These are phyloP conservation scores for Aethionema arabicum DNA, from an alignment of 345 rosid species.

Conservation along the genomic window DNA sequence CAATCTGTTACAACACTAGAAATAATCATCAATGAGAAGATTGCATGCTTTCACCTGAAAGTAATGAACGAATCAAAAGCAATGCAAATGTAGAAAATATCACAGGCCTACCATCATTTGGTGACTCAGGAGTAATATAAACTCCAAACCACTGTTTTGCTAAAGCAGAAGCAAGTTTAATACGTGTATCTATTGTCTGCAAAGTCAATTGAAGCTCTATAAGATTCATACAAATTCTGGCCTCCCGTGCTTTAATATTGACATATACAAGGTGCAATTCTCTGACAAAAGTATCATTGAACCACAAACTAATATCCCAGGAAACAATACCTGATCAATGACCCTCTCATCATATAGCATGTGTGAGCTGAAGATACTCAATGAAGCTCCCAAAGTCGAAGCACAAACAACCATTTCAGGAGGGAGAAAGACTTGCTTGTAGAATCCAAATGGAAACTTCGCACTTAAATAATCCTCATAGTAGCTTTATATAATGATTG, in stretches of 20 bases:
- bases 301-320: slow-evolving; percentile 14
- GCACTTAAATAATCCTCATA: slow-evolving; percentile 87
- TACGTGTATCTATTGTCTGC: slow-evolving; percentile 87
- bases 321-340: slow-evolving; percentile 72
- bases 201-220: slow-evolving; percentile 34
- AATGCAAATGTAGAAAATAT: slow-evolving; percentile 23
- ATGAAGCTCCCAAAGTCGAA: slow-evolving; percentile 72
- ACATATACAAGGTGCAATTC: slow-evolving; percentile 5
- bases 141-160: slow-evolving; percentile 99
- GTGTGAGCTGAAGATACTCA: slow-evolving; percentile 79
- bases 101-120: slow-evolving; percentile 76
- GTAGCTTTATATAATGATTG: slow-evolving; percentile 53
- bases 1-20: slow-evolving; percentile 57
- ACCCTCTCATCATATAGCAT: slow-evolving; percentile 80
- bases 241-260: slow-evolving; percentile 13
- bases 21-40: slow-evolving; percentile 20
- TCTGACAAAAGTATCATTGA: slow-evolving; percentile 2
- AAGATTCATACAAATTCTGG: slow-evolving; percentile 21
- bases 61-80: neutral
- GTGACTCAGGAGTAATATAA: slow-evolving; percentile 72
- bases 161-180: slow-evolving; percentile 84
- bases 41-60: slow-evolving; percentile 19
- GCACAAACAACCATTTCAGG: slow-evolving; percentile 86
- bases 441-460: slow-evolving; percentile 88
- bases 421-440: slow-evolving; percentile 86